Base-by-base conservation (phyloP, 352 stramenopile species). In the Aphanomyces cochlioides region DNA sequence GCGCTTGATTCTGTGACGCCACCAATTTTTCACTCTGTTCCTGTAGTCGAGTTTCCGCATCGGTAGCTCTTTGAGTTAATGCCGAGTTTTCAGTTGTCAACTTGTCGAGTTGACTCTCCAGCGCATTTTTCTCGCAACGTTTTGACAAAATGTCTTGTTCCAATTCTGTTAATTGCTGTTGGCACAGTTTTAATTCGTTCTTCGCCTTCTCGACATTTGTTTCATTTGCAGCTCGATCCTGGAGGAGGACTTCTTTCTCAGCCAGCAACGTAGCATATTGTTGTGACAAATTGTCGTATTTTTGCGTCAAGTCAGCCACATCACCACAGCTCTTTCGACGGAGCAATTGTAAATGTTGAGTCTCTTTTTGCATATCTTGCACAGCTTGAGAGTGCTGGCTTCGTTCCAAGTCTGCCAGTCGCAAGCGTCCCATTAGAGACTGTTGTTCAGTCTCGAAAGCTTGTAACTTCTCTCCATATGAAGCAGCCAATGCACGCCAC, bases 21-120 rank as follows among this genome's bases (percentile, higher is more conserved):
- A n/a, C 38, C 15, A 70, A 47, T 36, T 70, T 70, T n/a, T 70
- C 64, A 12, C 47, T 47, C 13, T 70, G 64, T 7, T 70, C 64
- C 19, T 53, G 19, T 7, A 70, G 47, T 34, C 61, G 47, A 10
- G 13, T 15, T 12, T 63, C 21, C 15, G 53, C 48, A 7, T 61
- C 19, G 13, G 13, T 38, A 5, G 38, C 28, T 6, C 17, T 34
- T 47, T 63, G 28, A 12, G 10, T 12, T 43, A 45, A 13, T 7
- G 43, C 21, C 7, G 53, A 7, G 8, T 37, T 8, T 6, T 37
- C 47, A 28, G 5, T 13, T 47, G 47, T 8, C 6, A 70, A 50
- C 56, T 63, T 7, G 36, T n/a, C 10, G 17, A 70, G 10, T 19
- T 70, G n/a, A 50, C 8, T 21, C 21, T 70, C 64, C 5, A 70